Percentiles rank a stretch among this genome's conserved stretches.
These are phyloP conservation scores for Backusella westeae DNA, from an alignment of 192 early-diverging fungal species.

Conservation along the genomic window DNA sequence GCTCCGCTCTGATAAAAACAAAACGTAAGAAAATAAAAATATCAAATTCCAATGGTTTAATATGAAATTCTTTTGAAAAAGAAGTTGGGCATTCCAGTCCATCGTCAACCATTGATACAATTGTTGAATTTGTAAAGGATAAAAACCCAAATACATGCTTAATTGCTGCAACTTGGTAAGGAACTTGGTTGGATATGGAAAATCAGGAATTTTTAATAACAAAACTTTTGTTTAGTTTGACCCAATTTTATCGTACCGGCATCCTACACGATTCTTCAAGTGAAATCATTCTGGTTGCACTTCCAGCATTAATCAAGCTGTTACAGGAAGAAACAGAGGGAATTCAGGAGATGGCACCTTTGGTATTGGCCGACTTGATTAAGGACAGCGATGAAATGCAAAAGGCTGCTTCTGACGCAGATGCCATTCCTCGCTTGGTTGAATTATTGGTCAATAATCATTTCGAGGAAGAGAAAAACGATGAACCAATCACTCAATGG, in stretches of 20 bases:
- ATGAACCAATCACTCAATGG: constrained; percentile 29
- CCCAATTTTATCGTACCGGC: constrained; percentile 63
- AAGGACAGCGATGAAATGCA: constrained; percentile 72
- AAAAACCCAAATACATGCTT: constrained; percentile 66
- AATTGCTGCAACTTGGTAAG: constrained; percentile 64
- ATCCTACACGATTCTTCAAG: constrained; percentile 50
- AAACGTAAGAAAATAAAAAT: constrained; percentile 35
- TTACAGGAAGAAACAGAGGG: constrained; percentile 47
- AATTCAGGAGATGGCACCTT: constrained; percentile 67
- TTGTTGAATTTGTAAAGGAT: constrained; percentile 65
- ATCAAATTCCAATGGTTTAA: background rate
- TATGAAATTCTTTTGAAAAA: background rate
- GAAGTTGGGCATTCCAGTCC: background rate
- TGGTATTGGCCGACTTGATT: constrained; percentile 70
- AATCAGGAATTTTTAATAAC: background rate
- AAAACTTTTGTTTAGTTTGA: constrained; percentile 40
- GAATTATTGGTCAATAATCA: constrained; percentile 45
- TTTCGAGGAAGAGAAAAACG: constrained; percentile 12
- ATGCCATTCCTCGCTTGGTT: constrained; percentile 64
- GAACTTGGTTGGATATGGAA: background rate
- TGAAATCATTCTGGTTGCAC: constrained; percentile 51
- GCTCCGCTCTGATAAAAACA: constrained; percentile 44
- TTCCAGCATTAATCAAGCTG: constrained; percentile 71
- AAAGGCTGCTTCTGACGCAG: constrained; percentile 70
- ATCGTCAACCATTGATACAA: constrained; percentile 26